Evolutionary conservation across 176 grass and related monocot species (phyloP).

Genomic region (Oryza meridionalis): DNA sequence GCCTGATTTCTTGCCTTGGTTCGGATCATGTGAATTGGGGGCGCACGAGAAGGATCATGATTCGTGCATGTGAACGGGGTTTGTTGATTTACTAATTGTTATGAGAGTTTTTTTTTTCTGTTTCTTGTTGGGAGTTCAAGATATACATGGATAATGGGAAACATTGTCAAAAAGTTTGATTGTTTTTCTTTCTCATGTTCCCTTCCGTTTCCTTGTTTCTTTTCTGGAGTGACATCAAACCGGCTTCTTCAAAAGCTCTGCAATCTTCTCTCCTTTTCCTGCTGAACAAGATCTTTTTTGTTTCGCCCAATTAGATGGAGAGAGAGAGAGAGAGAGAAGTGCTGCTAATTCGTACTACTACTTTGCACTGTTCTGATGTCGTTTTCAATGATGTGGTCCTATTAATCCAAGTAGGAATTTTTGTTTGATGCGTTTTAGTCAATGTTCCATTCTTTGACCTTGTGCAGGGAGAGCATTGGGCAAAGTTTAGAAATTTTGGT

Average conservation of each 20-base stretch:
- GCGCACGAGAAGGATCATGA: neutral
- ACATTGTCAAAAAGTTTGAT: neutral
- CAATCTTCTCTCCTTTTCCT: neutral
- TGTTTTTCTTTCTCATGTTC: neutral
- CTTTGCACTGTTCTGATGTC: neutral
- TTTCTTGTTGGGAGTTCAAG: neutral
- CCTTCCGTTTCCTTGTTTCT: neutral
- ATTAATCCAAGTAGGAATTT: neutral
- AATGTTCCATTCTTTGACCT: constrained; percentile 24
- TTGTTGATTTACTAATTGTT: neutral
- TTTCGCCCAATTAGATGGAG: neutral
- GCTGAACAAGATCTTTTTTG: neutral
- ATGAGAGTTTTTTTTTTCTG: neutral
- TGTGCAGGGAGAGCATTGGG: neutral
- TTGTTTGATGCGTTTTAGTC: neutral
- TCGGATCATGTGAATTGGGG: neutral
- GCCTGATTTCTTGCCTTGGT: neutral
- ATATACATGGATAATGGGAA: neutral
- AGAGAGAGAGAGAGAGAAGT: neutral
- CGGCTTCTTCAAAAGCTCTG: constrained; percentile 1
- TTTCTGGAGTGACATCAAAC: constrained; percentile 1
- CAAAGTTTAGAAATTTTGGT: neutral
- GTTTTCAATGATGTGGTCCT: neutral
- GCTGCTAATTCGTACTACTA: neutral
- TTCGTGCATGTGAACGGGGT: constrained; percentile 2